Conservation (phyloP, 2,329 filamentous ascomycete genomes). For the Fusarium nodosum region DNA sequence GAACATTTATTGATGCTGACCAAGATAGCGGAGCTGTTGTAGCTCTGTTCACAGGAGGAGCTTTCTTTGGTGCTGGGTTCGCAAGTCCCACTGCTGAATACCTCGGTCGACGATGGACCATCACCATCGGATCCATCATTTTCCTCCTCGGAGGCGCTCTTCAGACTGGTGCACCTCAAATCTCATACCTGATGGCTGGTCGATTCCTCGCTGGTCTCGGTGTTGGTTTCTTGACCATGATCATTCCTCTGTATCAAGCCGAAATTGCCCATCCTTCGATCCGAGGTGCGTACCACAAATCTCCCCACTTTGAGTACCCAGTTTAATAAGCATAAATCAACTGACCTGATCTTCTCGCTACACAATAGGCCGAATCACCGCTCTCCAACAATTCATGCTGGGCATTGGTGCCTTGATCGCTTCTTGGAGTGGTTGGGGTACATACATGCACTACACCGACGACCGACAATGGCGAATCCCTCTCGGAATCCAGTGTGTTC, state of each 20-base stretch:
- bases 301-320: slow-evolving; percentile 72
- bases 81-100: slow-evolving; percentile 74
- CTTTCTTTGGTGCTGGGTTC: slow-evolving; percentile 76
- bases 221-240: slow-evolving; percentile 42
- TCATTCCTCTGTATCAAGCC: slow-evolving; percentile 75
- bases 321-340: slow-evolving; percentile 13
- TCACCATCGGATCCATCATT: slow-evolving; percentile 75
- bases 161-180: slow-evolving; percentile 74
- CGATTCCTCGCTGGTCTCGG: slow-evolving; percentile 75
- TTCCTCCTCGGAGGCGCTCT: slow-evolving; percentile 80
- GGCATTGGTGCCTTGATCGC: slow-evolving; percentile 80
- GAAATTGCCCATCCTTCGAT: slow-evolving; percentile 77
- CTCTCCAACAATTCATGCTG: slow-evolving; percentile 86
- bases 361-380: slow-evolving; percentile 53
- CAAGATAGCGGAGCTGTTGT: slow-evolving; percentile 57
- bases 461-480: slow-evolving; percentile 55
- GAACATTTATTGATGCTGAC: neutral
- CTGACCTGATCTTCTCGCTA: neutral
- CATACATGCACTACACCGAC: slow-evolving; percentile 50
- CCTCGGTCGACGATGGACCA: slow-evolving; percentile 77
- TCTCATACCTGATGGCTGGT: slow-evolving; percentile 76
- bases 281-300: slow-evolving; percentile 49
- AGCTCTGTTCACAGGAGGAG: slow-evolving; percentile 80
- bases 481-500: slow-evolving; percentile 78
- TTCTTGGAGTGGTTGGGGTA: slow-evolving; percentile 79